Evolutionary conservation across 495 filamentous ascomycete genomes (phyloP), one percentile per base, ranked within the genome.

Genomic region (Filosporella fistucella): DNA sequence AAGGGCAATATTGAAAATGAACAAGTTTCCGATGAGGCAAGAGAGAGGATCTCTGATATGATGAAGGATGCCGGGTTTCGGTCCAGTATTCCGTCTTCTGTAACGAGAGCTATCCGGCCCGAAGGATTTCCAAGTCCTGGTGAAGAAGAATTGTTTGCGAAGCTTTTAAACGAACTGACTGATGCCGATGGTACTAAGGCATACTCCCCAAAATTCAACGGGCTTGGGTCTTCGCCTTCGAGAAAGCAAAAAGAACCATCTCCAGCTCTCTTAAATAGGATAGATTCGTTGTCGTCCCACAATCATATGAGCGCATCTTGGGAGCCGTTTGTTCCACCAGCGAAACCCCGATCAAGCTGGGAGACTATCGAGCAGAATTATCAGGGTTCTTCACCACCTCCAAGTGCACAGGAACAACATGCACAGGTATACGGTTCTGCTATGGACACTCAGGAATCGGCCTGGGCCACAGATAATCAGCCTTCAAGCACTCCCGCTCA

Each of bases 1-100:
- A n/a, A n/a, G n/a, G n/a, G n/a, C n/a, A n/a, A n/a, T n/a, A n/a
- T n/a, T n/a, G n/a, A n/a, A n/a, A n/a, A n/a, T n/a, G n/a, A n/a
- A n/a, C 17, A 34, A 25, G 21, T 51, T 17, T 61, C 55, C 17
- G 49, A 61, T 23, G 51, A 61, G 34, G 42, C 55, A 25, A 58
- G 61, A 37, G 28, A 61, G 32, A 59, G 61, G n/a, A 68, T 69
- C 8, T 55, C 56, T 8, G 40, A 63, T 28, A 47, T 71, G 26
- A 67, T 69, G 13, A 59, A 55, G 21, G 68, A 69, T 29, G 65
- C 65, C 21, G 67, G 67, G 10, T 71, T 67, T 61, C 62, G 60
- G 16, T 65, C 65, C 30, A 61, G 56, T 30, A 48, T 71, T 29
- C 55, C 58, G n/a, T 59, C 64, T 6, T 62, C 57, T 4, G 22